Percentiles rank a stretch among this genome's conserved stretches.
phyloP scores from a whole-genome alignment of 2,329 filamentous ascomycete species.

The Fusarium hainanense region DNA sequence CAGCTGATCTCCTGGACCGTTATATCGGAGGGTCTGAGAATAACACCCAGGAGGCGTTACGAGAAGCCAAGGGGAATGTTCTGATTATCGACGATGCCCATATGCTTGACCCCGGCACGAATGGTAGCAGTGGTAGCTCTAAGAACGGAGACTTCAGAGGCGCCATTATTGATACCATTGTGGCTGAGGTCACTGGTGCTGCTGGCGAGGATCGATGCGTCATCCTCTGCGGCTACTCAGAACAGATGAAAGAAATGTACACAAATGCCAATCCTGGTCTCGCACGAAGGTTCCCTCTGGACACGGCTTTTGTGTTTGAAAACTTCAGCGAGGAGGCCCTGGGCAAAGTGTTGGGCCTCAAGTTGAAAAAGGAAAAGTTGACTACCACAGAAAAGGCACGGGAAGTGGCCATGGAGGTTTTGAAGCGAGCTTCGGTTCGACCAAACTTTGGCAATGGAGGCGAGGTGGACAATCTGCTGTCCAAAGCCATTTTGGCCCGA shows the following conservation, averaged over 20 bases:
- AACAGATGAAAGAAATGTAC: conserved; percentile 78
- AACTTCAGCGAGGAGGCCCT: conserved; percentile 73
- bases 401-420: conserved; percentile 66
- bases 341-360: conserved; percentile 69
- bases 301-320: conserved; percentile 74
- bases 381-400: conserved; percentile 64
- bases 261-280: conserved; percentile 78
- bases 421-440: conserved; percentile 70
- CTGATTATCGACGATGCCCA: conserved; percentile 84
- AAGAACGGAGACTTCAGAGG: conserved; percentile 62
- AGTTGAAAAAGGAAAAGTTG: conserved; percentile 68
- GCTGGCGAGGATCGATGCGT: conserved; percentile 80
- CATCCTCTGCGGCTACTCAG: conserved; percentile 76
- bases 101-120: conserved; percentile 63
- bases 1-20: conserved; percentile 75
- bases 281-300: conserved; percentile 72
- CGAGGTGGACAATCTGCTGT: conserved; percentile 70
- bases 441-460: conserved; percentile 81
- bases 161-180: conserved; percentile 79
- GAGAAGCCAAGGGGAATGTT: conserved; percentile 74
- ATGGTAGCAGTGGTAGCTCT: conserved; percentile 45
- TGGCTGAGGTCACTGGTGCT: conserved; percentile 76
- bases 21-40: conserved; percentile 74
- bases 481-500: conserved; percentile 42
- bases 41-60: conserved; percentile 76